Evolutionary conservation across 106 monocot species (phyloP).

Genomic region (Posidonia australis): DNA sequence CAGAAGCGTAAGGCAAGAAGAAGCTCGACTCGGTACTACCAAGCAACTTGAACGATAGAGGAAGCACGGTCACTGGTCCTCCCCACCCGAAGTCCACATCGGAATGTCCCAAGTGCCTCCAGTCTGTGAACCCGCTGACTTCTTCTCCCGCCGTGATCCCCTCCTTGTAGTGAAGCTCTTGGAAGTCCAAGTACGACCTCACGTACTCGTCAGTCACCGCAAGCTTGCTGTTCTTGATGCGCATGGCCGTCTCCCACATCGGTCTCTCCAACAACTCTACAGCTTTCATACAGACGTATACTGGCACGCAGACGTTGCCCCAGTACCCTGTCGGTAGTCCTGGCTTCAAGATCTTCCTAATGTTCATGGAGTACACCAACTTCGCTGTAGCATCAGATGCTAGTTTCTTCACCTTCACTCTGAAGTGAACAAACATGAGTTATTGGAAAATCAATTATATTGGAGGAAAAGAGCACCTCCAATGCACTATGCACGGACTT

Average conservation of each 20-base stretch:
- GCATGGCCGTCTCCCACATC: slow-evolving; percentile 15
- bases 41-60: slow-evolving; percentile 47
- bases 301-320: slow-evolving; percentile 58
- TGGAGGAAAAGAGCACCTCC: too few species aligned
- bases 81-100: slow-evolving; percentile 58
- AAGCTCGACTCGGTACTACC: slow-evolving; percentile 46
- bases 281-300: slow-evolving; percentile 29
- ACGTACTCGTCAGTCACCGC: slow-evolving; percentile 38
- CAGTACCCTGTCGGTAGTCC: slow-evolving; percentile 40
- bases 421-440: too few species aligned
- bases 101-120: slow-evolving; percentile 48
- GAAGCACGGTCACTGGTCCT: slow-evolving; percentile 21
- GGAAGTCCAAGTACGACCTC: slow-evolving; percentile 57
- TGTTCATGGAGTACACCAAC: slow-evolving; percentile 62
- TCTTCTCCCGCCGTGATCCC: slow-evolving; percentile 36
- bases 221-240: slow-evolving; percentile 43
- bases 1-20: slow-evolving; percentile 30
- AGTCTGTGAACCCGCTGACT: slow-evolving; percentile 50
- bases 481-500: too few species aligned
- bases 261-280: slow-evolving; percentile 27
- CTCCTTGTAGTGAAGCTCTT: slow-evolving; percentile 30
- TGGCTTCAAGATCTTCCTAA: slow-evolving; percentile 31
- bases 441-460: too few species aligned
- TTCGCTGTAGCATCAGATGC: slow-evolving; percentile 25
- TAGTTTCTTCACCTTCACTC: slow-evolving; percentile 18